Evolutionary conservation across 2,329 filamentous ascomycete genomes (phyloP), one percentile per base, ranked within the genome.

Genomic region (Nigrograna mackinnonii): DNA sequence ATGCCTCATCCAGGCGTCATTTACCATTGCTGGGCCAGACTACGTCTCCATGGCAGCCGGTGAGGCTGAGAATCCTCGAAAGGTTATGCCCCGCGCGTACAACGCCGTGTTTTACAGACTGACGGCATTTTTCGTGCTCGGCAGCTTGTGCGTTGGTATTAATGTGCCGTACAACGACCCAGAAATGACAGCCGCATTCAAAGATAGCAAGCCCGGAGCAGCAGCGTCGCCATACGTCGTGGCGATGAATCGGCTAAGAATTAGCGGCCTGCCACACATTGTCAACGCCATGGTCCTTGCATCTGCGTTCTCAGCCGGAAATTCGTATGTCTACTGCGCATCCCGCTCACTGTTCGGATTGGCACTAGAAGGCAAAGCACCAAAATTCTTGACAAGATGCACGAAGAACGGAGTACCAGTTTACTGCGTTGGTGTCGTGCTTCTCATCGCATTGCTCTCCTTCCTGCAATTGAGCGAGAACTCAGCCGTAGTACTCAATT

Each of bases 81-180:
- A 55, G 37, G 63, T 73, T 16, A 81, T 94, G 66, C 87, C 87
- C 0, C 82, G 79, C 30, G 88, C 88, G 1, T 91, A 83, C 68
- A 89, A 89, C 46, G 83, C 85, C 36, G 87, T 91, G 1, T 91
- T 91, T 65, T 91, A 88, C 66, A 84, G 89, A 22, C 72, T 92
- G 22, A 85, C 85, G 0, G 72, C 80, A 2, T 91, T 92, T 66
- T 91, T 91, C 69, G 79, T 89, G 28, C 78, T 90, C 2, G 87
- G 87, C 2, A 83, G 86, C 0, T 75, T 94, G 62, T 89, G 17
- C 82, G 91, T 26, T 79, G 73, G 74, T 9, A 75, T 89, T 2
- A 86, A 86, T 64, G 77, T 89, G 46, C 86, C 87, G 0, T 83
- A 84, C 47, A 82, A 90, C 51, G 82, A 91, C 54, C 53, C 72